Evolutionary conservation across 129 eudicot genomes (phyloP).

Genomic region (Flaveria ramosissima): DNA sequence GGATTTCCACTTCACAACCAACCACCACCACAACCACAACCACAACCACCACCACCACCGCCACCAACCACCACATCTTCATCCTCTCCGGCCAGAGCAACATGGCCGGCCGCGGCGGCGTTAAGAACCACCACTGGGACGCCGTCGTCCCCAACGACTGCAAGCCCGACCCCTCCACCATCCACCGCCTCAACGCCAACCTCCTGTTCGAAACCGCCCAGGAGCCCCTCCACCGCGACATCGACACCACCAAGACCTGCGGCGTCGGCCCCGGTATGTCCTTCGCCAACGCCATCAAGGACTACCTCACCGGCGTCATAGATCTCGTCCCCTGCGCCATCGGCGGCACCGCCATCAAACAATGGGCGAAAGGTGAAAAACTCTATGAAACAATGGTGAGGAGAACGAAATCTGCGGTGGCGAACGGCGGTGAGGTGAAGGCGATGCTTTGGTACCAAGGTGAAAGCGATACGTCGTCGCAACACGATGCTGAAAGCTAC

Average conservation of each 20-base stretch:
- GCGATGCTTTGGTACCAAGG: slow-evolving; percentile 98
- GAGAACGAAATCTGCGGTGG: slow-evolving; percentile 58
- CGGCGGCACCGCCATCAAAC: slow-evolving; percentile 77
- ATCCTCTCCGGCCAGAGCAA: slow-evolving; percentile 90
- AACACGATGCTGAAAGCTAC: slow-evolving; percentile 48
- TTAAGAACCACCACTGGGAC: slow-evolving; percentile 67
- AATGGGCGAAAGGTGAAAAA: slow-evolving; percentile 65
- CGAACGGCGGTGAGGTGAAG: slow-evolving; percentile 55
- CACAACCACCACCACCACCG: slow-evolving; percentile 15
- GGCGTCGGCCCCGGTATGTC: slow-evolving; percentile 95
- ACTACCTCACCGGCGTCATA: slow-evolving; percentile 43
- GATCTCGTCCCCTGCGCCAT: slow-evolving; percentile 83
- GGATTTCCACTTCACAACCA: slow-evolving; percentile 24
- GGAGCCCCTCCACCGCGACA: slow-evolving; percentile 87
- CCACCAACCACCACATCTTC: slow-evolving; percentile 53
- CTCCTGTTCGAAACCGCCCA: slow-evolving; percentile 76
- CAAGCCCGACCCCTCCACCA: slow-evolving; percentile 59
- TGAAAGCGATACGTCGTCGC: slow-evolving; percentile 56
- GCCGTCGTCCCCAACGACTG: slow-evolving; percentile 63
- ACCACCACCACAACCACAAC: slow-evolving; percentile 20
- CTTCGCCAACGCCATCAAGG: slow-evolving; percentile 77
- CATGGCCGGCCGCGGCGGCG: slow-evolving; percentile 99
- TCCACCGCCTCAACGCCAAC: slow-evolving; percentile 76
- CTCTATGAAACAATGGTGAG: slow-evolving; percentile 63
- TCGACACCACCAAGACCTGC: slow-evolving; percentile 62